Percentiles rank a stretch among this genome's conserved stretches.
Evolutionary conservation across 1,139 yeast species (phyloP).

Genomic region (Protomyces lactucae-debilis): DNA sequence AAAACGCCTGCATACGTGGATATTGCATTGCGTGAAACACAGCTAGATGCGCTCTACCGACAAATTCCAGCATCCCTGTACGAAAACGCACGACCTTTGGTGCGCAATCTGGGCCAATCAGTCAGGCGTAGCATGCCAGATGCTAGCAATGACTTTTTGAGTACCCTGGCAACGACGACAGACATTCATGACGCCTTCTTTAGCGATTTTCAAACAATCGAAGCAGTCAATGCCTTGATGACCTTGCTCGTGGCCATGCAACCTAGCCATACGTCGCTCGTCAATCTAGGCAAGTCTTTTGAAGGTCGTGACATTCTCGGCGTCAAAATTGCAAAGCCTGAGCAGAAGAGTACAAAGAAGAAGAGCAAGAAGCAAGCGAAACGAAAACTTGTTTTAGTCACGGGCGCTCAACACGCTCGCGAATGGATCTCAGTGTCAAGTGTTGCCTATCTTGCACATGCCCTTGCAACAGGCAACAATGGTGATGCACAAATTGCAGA

Average conservation of each 20-base stretch:
- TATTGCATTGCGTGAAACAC: conserved; percentile 35
- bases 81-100: background rate
- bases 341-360: conserved; percentile 42
- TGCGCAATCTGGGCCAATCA: background rate
- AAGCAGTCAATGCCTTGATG: conserved; percentile 68
- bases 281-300: conserved; percentile 65
- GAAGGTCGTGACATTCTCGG: conserved; percentile 70
- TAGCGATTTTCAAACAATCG: conserved; percentile 62
- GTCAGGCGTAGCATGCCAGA: conserved; percentile 2
- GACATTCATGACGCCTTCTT: conserved; percentile 48
- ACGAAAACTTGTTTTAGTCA: conserved; percentile 61
- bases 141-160: background rate
- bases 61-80: background rate
- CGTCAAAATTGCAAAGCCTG: conserved; percentile 44
- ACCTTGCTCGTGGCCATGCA: conserved; percentile 50
- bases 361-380: background rate
- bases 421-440: conserved; percentile 84
- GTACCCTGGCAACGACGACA: background rate
- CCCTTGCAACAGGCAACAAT: conserved; percentile 52
- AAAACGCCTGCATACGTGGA: conserved; percentile 35
- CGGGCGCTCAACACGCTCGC: conserved; percentile 84
- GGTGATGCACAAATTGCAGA: conserved; percentile 38
- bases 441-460: conserved; percentile 57
- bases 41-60: background rate
- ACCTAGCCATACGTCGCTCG: conserved; percentile 57